These are phyloP conservation scores for Meira miltonrushii DNA, from an alignment of 1,284 basidiomycete genomes.

Conservation along the genomic window DNA sequence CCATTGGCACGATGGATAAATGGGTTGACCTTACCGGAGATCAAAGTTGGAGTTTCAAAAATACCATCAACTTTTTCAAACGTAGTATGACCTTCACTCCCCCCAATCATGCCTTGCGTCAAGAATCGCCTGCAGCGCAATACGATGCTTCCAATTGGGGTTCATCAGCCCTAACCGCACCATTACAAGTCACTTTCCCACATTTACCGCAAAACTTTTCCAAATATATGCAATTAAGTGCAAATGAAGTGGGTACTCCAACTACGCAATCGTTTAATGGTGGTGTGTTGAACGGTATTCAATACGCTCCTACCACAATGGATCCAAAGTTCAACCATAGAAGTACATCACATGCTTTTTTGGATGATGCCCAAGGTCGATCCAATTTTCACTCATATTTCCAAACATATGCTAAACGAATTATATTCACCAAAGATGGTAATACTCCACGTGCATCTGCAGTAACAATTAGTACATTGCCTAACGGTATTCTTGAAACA, in stretches of 20 bases:
- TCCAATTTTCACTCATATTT: conserved; percentile 44
- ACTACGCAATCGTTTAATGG: conserved; percentile 37
- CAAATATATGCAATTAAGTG: conserved; percentile 21
- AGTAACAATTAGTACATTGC: conserved; percentile 22
- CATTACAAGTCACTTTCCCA: conserved; percentile 30
- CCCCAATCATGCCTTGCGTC: conserved; percentile 19
- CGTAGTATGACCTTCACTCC: conserved; percentile 26
- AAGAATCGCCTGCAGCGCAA: conserved; percentile 24
- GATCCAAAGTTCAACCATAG: conserved; percentile 22
- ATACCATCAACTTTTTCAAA: conserved; percentile 25
- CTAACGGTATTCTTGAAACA: not conserved
- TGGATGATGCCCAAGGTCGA: conserved; percentile 21
- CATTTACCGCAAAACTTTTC: conserved; percentile 35
- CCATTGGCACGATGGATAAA: conserved; percentile 19
- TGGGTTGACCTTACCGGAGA: conserved; percentile 35
- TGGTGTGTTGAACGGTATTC: conserved; percentile 44
- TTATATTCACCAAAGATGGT: conserved; percentile 51
- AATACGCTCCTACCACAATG: conserved; percentile 33
- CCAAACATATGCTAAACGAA: conserved; percentile 36
- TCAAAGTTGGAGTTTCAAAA: conserved; percentile 24
- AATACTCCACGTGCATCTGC: conserved; percentile 41
- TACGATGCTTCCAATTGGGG: conserved; percentile 27
- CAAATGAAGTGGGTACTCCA: conserved; percentile 27
- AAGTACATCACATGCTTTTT: conserved; percentile 30
- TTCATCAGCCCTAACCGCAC: conserved; percentile 13